Evolutionary conservation across 768 basidiomycete genomes (phyloP).

Genomic region (Phaeolepiota aurea): DNA sequence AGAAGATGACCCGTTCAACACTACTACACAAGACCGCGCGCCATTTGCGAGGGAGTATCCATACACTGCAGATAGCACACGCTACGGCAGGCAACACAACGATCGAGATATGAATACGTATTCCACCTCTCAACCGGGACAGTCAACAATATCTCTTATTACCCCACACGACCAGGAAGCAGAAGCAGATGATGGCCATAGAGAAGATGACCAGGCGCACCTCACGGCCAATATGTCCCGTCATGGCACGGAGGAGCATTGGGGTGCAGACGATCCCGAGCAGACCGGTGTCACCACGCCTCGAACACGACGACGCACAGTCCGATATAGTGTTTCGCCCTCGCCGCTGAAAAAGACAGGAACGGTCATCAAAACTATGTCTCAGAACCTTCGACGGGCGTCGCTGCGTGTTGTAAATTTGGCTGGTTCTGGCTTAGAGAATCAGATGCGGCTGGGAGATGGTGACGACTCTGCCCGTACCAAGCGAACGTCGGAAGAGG

Average conservation of each 20-base stretch:
- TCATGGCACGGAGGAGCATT: conserved; percentile 18
- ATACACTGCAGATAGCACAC: conserved; percentile 19
- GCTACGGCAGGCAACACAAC: conserved; percentile 22
- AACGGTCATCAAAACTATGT: conserved; percentile 49
- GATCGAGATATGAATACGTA: conserved; percentile 21
- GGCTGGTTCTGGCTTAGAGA: conserved; percentile 50
- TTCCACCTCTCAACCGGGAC: conserved; percentile 33
- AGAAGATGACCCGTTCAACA: conserved; percentile 43
- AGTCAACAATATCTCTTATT: conserved; percentile 47
- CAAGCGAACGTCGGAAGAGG: conserved; percentile 14
- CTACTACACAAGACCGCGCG: conserved; percentile 25
- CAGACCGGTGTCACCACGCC: conserved; percentile 31
- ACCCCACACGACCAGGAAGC: conserved; percentile 18
- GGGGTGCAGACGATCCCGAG: conserved; percentile 40
- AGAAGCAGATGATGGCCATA: conserved; percentile 28
- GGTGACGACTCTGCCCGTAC: conserved; percentile 25
- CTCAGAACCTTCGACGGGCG: conserved; percentile 48
- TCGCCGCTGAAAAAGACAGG: conserved; percentile 59
- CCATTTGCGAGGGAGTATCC: conserved; percentile 15
- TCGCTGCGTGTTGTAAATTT: conserved; percentile 81
- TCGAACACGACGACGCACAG: conserved; percentile 28
- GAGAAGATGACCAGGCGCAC: conserved; percentile 52
- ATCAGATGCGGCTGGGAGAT: conserved; percentile 48
- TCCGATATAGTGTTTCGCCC: conserved; percentile 44
- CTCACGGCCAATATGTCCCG: conserved; percentile 47